Percentiles rank a stretch among this genome's conserved stretches.
Conservation (phyloP, 805 yeast species). For the Clavispora phyllophila region DNA sequence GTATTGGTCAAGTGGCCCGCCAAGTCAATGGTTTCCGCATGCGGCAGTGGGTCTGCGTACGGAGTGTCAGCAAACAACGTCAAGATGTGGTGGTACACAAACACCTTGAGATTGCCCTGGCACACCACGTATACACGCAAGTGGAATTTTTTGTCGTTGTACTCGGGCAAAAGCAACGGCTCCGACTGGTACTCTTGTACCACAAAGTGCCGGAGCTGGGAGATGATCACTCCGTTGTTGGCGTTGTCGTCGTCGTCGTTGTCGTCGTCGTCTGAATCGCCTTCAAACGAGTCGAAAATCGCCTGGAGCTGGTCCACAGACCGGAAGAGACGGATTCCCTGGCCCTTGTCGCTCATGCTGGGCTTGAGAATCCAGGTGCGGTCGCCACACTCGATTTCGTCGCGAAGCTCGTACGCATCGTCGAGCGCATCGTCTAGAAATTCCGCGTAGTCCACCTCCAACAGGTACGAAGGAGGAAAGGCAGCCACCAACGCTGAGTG, state of each 20-base stretch:
- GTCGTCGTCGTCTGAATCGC: slow-evolving; percentile 56
- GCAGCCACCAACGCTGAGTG: slow-evolving; percentile 52
- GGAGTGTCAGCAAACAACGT: slow-evolving; percentile 68
- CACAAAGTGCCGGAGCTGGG: slow-evolving; percentile 86
- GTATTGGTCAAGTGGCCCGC: slow-evolving; percentile 90
- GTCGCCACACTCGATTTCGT: slow-evolving; percentile 59
- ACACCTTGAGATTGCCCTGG: slow-evolving; percentile 69
- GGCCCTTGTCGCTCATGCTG: slow-evolving; percentile 95
- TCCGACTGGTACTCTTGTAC: slow-evolving; percentile 72
- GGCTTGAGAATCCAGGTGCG: slow-evolving; percentile 90
- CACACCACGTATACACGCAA: slow-evolving; percentile 79
- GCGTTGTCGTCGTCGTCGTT: slow-evolving; percentile 38
- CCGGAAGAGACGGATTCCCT: slow-evolving; percentile 82
- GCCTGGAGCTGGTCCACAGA: slow-evolving; percentile 75
- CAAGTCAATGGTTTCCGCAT: slow-evolving; percentile 39
- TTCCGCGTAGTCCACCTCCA: slow-evolving; percentile 94
- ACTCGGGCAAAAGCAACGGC: slow-evolving; percentile 62
- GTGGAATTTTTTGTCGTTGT: slow-evolving; percentile 76
- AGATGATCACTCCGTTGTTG: slow-evolving; percentile 67
- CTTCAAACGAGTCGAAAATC: slow-evolving; percentile 84
- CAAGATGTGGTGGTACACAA: slow-evolving; percentile 73
- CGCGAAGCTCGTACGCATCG: slow-evolving; percentile 83
- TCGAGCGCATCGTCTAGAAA: slow-evolving; percentile 91
- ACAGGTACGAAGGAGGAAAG: slow-evolving; percentile 68
- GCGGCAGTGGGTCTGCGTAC: slow-evolving; percentile 35